Conservation (phyloP, 2,329 filamentous ascomycete species). For the Trichoderma aggressivum region DNA sequence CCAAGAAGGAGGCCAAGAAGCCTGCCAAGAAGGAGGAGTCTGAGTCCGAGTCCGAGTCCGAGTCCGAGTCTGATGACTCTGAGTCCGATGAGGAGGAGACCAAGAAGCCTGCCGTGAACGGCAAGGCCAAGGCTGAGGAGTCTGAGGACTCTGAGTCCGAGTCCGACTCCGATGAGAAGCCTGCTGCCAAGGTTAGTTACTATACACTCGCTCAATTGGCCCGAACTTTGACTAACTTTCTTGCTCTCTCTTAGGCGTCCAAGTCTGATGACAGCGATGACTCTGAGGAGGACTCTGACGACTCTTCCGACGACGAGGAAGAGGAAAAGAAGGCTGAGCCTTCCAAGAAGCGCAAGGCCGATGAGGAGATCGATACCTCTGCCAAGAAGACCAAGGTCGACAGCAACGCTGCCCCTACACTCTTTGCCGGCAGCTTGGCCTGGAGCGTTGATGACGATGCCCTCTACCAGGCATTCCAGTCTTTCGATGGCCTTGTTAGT, state of each 20-base stretch:
- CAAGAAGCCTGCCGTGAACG: constrained; percentile 34
- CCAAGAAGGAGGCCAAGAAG: constrained; percentile 33
- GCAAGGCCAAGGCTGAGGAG: constrained; percentile 31
- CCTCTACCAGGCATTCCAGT: constrained; percentile 77
- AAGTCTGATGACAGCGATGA: constrained; percentile 32
- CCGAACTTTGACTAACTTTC: neutral
- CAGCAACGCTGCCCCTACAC: constrained; percentile 51
- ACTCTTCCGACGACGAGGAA: constrained; percentile 36
- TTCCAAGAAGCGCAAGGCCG: constrained; percentile 48
- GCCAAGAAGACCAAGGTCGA: constrained; percentile 69
- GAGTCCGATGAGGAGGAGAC: constrained; percentile 25
- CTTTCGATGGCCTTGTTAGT: constrained; percentile 67
- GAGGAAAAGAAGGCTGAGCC: constrained; percentile 39
- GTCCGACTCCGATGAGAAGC: constrained; percentile 35
- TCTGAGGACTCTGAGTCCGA: constrained; percentile 35
- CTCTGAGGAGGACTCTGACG: constrained; percentile 34
- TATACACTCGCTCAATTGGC: neutral
- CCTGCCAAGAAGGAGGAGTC: constrained; percentile 28
- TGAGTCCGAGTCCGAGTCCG: constrained; percentile 30
- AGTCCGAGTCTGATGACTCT: constrained; percentile 33
- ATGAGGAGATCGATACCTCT: constrained; percentile 47
- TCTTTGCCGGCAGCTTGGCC: constrained; percentile 87
- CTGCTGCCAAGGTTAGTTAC: constrained; percentile 27
- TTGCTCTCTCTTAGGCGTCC: constrained; percentile 20
- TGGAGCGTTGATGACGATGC: constrained; percentile 87